Evolutionary conservation across 495 filamentous ascomycete genomes (phyloP), one percentile per base, ranked within the genome.

Genomic region (Hypoxylon cercidicola): DNA sequence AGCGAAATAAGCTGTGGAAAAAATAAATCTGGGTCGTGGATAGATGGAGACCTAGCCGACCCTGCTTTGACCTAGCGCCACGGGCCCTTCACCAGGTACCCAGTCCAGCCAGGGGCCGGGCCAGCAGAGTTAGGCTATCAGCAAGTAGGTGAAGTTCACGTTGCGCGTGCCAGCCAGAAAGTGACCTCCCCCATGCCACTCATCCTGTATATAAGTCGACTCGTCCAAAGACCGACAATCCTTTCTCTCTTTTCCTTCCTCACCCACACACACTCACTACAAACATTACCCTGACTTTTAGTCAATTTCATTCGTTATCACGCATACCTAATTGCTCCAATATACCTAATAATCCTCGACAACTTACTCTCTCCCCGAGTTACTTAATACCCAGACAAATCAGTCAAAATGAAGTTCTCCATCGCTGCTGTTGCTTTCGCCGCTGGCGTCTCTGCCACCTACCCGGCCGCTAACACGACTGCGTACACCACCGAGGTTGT

Each of bases 371-470:
- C 67, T 68, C 39, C 56, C 64, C 71, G 72, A 81, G 72, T 79
- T 65, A 77, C 73, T 74, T 79, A 77, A 72, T 74, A 70, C n/a
- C 75, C 79, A 74, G 73, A 77, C 75, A 77, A 76, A 72, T 74
- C 77, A 71, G 75, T 86, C 89, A 93, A 90, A 76, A 97, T 97
- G 93, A 91, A 91, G 89, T 92, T 90, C 90, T 83, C 89, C 70
- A 72, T 74, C 68, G 73, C 78, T 69, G 74, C 81, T 76, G 72
- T 84, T 75, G 81, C 86, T 76, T 81, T 87, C 67, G 79, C 85
- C 76, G 85, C 85, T 77, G 85, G 86, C 71, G 79, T 88, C 75
- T 86, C 85, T 72, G 79, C 83, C 69, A 83, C 84, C 73, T 85
- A 82, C 68, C 68, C 64, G 66, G 79, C 74, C 66, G 77, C 78